These are phyloP conservation scores for Saksenaea oblongispora DNA, from an alignment of 371 early-diverging fungal species.

Conservation along the genomic window DNA sequence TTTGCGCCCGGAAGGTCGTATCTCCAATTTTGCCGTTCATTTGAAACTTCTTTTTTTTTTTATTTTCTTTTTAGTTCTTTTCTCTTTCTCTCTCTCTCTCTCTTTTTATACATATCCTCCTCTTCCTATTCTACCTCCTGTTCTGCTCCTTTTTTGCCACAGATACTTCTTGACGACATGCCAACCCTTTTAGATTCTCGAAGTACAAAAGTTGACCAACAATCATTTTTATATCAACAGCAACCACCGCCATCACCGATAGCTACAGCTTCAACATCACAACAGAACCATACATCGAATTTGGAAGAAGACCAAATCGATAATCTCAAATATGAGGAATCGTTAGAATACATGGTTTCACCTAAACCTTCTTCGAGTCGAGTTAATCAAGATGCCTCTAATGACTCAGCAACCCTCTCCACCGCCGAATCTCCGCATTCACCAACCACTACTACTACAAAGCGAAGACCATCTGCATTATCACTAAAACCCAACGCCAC, in stretches of 20 bases:
- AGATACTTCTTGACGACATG: not conserved
- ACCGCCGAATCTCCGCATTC: not conserved
- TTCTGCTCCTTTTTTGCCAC: too few species aligned
- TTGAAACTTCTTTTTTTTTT: too few species aligned
- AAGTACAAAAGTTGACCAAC: conserved; percentile 6
- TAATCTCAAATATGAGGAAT: conserved; percentile 7
- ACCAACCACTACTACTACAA: not conserved
- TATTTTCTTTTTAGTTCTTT: too few species aligned
- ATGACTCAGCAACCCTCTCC: not conserved
- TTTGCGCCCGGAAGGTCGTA: too few species aligned
- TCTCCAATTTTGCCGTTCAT: too few species aligned
- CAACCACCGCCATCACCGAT: conserved; percentile 10
- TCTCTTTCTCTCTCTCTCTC: too few species aligned
- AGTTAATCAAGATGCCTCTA: not conserved
- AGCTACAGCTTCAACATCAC: conserved; percentile 10
- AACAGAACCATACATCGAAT: not conserved
- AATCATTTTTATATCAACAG: conserved; percentile 10
- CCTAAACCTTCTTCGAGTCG: conserved; percentile 23
- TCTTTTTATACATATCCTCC: too few species aligned
- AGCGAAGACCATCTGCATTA: not conserved
- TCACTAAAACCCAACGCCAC: not conserved
- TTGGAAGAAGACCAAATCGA: conserved; percentile 10
- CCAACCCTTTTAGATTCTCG: conserved; percentile 12
- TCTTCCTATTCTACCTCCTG: too few species aligned
- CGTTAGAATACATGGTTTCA: conserved; percentile 18